These are phyloP conservation scores for Pigoraptor vietnamica DNA, from an alignment of 78 protist species.

Conservation along the genomic window DNA sequence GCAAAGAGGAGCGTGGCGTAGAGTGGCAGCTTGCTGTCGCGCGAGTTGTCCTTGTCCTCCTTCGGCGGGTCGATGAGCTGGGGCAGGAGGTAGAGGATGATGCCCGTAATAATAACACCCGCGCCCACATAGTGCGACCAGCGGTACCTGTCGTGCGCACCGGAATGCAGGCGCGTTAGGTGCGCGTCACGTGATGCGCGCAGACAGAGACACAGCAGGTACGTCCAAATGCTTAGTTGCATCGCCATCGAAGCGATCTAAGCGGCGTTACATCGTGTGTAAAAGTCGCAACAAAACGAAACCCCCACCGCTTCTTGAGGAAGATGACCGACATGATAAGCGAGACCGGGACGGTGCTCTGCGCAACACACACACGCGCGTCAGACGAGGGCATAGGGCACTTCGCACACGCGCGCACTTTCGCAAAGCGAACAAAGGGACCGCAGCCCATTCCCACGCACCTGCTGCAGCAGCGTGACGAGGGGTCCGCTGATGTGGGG, in stretches of 20 bases:
- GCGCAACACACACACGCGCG: neutral
- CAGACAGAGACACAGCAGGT: too few relatives aligned
- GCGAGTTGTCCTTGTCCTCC: neutral
- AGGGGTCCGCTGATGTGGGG: neutral
- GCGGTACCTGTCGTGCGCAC: neutral
- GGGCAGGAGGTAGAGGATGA: neutral
- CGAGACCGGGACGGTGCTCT: neutral
- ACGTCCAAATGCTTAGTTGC: too few relatives aligned
- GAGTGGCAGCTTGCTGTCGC: neutral
- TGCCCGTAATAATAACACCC: neutral
- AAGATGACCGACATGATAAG: neutral
- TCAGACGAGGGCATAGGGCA: too few relatives aligned
- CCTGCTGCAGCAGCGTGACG: neutral
- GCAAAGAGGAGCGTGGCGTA: neutral
- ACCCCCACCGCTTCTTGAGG: neutral
- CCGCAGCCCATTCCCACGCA: too few relatives aligned
- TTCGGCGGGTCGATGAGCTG: neutral
- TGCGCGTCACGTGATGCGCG: too few relatives aligned
- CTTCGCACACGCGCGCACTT: too few relatives aligned
- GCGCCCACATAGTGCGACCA: neutral
- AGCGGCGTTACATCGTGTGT: too few relatives aligned
- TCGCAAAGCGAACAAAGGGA: too few relatives aligned
- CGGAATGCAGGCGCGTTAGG: too few relatives aligned
- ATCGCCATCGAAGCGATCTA: too few relatives aligned
- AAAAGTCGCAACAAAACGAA: too few relatives aligned